Evolutionary conservation across 768 basidiomycete genomes (phyloP).

Genomic region (Multifurca ochricompacta): DNA sequence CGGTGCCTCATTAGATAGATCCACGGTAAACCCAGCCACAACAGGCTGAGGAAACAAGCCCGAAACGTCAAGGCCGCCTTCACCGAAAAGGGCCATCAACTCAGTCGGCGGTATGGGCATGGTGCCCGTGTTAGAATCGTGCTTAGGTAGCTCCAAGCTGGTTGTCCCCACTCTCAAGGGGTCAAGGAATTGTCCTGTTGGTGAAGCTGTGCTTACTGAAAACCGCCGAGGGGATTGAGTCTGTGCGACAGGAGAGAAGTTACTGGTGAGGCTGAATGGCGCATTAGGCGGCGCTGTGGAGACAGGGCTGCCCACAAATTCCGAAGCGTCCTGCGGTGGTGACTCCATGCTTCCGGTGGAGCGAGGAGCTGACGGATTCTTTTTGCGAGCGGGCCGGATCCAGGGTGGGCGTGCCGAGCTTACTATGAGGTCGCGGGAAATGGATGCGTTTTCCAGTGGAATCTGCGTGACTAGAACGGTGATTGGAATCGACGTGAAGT

Average conservation of each 20-base stretch:
- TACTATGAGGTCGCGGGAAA: constrained; percentile 42
- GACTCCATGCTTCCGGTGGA: constrained; percentile 26
- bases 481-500: not conserved
- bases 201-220: not conserved
- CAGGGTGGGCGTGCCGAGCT: constrained; percentile 63
- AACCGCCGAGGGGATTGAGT: not conserved
- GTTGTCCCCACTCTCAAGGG: not conserved
- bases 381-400: constrained; percentile 84
- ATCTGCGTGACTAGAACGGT: constrained; percentile 63
- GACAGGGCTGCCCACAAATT: not conserved
- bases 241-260: not conserved
- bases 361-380: constrained; percentile 43
- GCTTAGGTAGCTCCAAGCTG: not conserved
- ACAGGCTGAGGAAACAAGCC: not conserved
- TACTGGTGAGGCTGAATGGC: not conserved
- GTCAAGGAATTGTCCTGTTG: constrained; percentile 3
- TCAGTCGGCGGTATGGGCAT: constrained; percentile 5
- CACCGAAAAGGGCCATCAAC: constrained; percentile 15
- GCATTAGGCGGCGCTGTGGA: not conserved
- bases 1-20: not conserved
- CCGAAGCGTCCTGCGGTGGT: constrained; percentile 13
- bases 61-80: constrained; percentile 1
- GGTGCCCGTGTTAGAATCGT: not conserved
- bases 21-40: not conserved
- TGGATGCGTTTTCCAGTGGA: constrained; percentile 62